phyloP scores from a whole-genome alignment of 2,329 filamentous ascomycete species.

The Malbranchea zuffiana region DNA sequence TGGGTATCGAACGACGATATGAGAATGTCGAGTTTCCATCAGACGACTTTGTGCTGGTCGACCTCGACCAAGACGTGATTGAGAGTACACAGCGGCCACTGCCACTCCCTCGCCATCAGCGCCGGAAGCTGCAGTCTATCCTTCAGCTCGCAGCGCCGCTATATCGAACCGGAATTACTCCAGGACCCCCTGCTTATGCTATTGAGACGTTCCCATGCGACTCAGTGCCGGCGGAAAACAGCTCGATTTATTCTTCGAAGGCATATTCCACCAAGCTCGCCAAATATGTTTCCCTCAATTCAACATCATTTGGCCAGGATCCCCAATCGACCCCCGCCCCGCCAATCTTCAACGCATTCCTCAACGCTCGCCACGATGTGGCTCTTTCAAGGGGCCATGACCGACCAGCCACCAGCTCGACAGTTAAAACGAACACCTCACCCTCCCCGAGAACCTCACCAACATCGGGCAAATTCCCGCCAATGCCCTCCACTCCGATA shows the following conservation, averaged over 20 bases:
- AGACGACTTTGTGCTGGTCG: constrained; percentile 90
- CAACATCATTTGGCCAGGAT: constrained; percentile 66
- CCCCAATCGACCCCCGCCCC: constrained; percentile 45
- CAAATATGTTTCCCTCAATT: constrained; percentile 82
- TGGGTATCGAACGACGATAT: constrained; percentile 88
- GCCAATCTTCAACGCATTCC: constrained; percentile 83
- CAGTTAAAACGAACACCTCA: constrained; percentile 41
- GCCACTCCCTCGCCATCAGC: constrained; percentile 73
- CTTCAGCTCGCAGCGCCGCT: constrained; percentile 85
- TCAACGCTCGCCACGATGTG: constrained; percentile 59
- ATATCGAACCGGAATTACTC: constrained; percentile 72
- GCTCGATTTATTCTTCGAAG: constrained; percentile 63
- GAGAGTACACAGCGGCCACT: constrained; percentile 71
- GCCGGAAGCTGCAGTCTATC: constrained; percentile 77
- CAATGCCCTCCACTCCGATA: constrained; percentile 63
- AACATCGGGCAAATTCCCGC: constrained; percentile 64
- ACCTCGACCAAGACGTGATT: constrained; percentile 82
- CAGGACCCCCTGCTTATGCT: constrained; percentile 85
- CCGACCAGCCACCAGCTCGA: constrained; percentile 63
- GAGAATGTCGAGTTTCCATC: constrained; percentile 57
- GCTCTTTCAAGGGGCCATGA: constrained; percentile 44
- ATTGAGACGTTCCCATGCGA: constrained; percentile 88
- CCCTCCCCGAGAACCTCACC: constrained; percentile 49
- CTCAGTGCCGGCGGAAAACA: constrained; percentile 77
- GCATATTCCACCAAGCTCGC: constrained; percentile 62